A percentile compares a stretch with the other conserved stretches of the same genome.
Conservation (phyloP, 202 grass and related monocot species). For the Hordeum pubiflorum region DNA sequence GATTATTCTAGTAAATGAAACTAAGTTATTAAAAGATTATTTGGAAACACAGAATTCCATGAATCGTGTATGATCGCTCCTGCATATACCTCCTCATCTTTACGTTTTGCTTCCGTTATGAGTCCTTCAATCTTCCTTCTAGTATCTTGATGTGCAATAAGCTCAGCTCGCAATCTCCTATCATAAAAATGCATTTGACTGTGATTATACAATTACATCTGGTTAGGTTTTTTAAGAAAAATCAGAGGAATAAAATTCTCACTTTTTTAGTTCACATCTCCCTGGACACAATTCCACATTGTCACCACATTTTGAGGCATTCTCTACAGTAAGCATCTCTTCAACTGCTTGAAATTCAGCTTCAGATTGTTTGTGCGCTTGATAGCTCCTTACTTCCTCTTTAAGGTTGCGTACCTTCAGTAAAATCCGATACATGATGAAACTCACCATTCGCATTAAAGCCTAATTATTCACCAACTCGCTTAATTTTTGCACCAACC, state of each 20-base stretch:
- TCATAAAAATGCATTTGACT: conserved; percentile 5
- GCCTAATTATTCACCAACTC: neutral
- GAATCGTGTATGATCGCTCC: neutral
- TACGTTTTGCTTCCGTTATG: conserved; percentile 42
- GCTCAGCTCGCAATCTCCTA: conserved; percentile 33
- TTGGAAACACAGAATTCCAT: conserved; percentile 20
- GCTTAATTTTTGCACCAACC: neutral
- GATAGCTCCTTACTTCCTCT: conserved; percentile 71
- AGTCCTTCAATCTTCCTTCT: conserved; percentile 52
- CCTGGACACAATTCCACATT: conserved; percentile 19
- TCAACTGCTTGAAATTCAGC: conserved; percentile 35
- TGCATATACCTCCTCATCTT: conserved; percentile 65
- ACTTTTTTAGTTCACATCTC: conserved; percentile 42
- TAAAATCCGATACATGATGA: conserved; percentile 3
- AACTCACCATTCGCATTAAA: neutral
- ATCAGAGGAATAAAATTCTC: conserved; percentile 17
- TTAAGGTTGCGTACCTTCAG: conserved; percentile 65
- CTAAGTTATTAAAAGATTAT: conserved; percentile 21
- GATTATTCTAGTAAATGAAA: neutral
- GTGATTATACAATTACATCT: neutral
- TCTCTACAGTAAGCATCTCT: conserved; percentile 28
- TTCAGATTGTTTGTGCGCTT: conserved; percentile 46
- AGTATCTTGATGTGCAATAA: conserved; percentile 56
- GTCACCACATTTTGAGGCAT: conserved; percentile 27
- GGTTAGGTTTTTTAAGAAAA: neutral